Conservation (phyloP, 345 rosid genomes). For the Sisymbrium altissimum region DNA sequence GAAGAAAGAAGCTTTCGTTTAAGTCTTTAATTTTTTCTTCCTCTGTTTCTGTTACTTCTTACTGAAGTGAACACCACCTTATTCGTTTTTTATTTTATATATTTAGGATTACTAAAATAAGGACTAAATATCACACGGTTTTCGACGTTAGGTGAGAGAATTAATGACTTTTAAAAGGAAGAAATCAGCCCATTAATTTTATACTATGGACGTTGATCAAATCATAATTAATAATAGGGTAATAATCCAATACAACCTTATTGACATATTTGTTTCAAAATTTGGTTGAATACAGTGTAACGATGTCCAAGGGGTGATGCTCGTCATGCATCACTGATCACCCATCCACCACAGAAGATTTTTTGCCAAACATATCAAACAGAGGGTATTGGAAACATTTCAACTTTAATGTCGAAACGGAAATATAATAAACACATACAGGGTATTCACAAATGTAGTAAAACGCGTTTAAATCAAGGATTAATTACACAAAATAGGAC, state of each 20-base stretch:
- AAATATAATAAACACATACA: background rate
- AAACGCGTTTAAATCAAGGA: slow-evolving; percentile 14
- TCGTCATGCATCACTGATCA: no score
- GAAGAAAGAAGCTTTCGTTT: slow-evolving; percentile 3
- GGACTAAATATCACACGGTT: background rate
- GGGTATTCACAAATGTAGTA: background rate
- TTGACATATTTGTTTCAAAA: background rate
- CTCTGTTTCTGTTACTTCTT: no score
- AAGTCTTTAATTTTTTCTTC: no score
- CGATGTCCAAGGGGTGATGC: background rate
- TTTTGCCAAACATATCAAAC: background rate
- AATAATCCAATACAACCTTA: background rate
- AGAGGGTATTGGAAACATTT: background rate
- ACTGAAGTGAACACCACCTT: background rate
- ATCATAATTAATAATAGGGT: background rate
- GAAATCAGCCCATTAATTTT: no score
- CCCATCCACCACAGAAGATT: background rate
- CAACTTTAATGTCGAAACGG: background rate
- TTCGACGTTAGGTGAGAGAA: background rate
- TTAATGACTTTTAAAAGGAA: background rate
- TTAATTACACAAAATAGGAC: background rate
- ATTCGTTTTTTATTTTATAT: background rate
- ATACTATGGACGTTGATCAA: no score
- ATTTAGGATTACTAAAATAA: background rate
- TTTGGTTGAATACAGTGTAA: slow-evolving; percentile 17